Conservation (phyloP, 2,329 filamentous ascomycete species). For the Penicillium sclerotiorum region DNA sequence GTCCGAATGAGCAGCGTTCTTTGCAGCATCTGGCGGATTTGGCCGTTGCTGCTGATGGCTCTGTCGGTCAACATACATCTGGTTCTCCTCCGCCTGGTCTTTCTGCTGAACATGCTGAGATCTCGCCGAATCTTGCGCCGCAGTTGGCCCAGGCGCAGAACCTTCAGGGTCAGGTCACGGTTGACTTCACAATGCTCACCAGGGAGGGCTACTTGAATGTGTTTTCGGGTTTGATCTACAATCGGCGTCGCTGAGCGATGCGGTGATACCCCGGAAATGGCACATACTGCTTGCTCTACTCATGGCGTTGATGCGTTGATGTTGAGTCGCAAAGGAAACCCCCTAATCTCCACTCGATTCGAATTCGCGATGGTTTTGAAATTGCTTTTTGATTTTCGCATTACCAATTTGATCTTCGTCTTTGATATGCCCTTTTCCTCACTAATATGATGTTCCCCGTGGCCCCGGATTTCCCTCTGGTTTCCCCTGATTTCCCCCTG, state of each 20-base stretch:
- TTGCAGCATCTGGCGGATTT: constrained; percentile 48
- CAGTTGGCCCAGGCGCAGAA: constrained; percentile 27
- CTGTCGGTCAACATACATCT: constrained; percentile 33
- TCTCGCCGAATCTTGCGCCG: constrained; percentile 30
- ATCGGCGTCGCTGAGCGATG: constrained; percentile 19
- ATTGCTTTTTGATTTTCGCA: too few relatives aligned
- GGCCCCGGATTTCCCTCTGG: too few relatives aligned
- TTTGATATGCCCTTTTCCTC: neutral
- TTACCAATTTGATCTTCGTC: neutral
- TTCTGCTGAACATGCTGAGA: constrained; percentile 26
- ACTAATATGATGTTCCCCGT: neutral
- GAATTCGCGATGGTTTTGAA: too few relatives aligned
- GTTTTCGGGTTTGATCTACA: constrained; percentile 39
- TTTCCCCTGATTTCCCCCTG: neutral
- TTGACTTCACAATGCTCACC: constrained; percentile 45
- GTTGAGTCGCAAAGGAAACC: too few relatives aligned
- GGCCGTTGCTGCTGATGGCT: constrained; percentile 46
- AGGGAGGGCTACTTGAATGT: constrained; percentile 47
- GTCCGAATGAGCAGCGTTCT: constrained; percentile 47
- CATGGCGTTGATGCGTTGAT: neutral
- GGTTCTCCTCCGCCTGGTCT: constrained; percentile 29
- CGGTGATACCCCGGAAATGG: neutral
- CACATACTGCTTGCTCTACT: neutral
- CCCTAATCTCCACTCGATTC: too few relatives aligned
- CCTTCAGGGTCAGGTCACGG: constrained; percentile 34